Base-by-base conservation (phyloP, 495 filamentous ascomycete genomes). In the Penicillium desertorum region DNA sequence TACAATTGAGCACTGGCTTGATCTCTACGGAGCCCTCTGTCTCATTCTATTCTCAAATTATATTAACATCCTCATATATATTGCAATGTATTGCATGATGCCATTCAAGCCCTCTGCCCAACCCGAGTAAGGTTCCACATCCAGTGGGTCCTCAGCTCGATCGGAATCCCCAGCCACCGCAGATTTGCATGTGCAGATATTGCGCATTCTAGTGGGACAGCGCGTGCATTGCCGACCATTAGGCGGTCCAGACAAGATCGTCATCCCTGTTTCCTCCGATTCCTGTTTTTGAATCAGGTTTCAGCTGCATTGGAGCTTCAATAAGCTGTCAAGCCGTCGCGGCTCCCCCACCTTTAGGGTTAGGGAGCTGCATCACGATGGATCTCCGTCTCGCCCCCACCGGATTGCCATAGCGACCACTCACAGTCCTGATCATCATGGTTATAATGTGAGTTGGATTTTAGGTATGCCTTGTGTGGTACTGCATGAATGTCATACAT, bases 101-200 rank as follows among this genome's bases (percentile, higher is more conserved):
- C 25, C 11, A 55, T 34, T 45, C 36, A 52, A 19, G 5, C 32
- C 16, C 32, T 42, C 45, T 29, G 42, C 29, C 60, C 55, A 62
- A 61, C 60, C 58, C 52, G 41, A 37, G 44, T 46, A 42, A 37
- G 58, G 60, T 62, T 51, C 19, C 57, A 27, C 61, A 51, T 54
- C 37, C 41, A 41, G 63, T 68, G 66, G 66, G 64, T 57, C 62
- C 48, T 62, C 59, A 67, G 60, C 65, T 65, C 53, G 46, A 60
- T 61, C 60, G 54, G 37, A 23, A 23, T 59, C 45, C 64, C 66
- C 66, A 69, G 66, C 66, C 66, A 69, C 66, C 64, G 22, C 45
- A 14, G 50, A 61, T 61, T 58, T 8, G 27, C 7, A 29, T 29
- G 27, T 29, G 27, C 61, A 61, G 54, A 56, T 30, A 51, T 62